Evolutionary conservation across 2,329 filamentous ascomycete species (phyloP).

Genomic region (Sporothrix dimorphospora): DNA sequence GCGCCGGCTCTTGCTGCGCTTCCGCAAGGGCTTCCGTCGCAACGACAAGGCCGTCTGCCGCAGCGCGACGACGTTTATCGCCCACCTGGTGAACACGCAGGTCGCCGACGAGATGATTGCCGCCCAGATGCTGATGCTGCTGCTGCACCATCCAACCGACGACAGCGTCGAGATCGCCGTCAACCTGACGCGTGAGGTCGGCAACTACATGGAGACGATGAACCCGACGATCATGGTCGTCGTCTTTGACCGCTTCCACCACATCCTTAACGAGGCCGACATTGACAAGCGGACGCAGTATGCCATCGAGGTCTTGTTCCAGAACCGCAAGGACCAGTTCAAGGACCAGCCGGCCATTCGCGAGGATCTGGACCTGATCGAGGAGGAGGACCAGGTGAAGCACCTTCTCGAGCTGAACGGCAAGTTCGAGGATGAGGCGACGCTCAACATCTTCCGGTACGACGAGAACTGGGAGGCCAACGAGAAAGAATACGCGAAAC

Average conservation of each 20-base stretch:
- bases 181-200: slow-evolving; percentile 87
- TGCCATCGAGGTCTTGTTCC: slow-evolving; percentile 97
- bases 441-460: slow-evolving; percentile 93
- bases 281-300: slow-evolving; percentile 99
- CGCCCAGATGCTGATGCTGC: slow-evolving; percentile 87
- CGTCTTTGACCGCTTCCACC: slow-evolving; percentile 94
- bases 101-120: slow-evolving; percentile 92
- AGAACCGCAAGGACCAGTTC: slow-evolving; percentile 94
- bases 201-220: slow-evolving; percentile 95
- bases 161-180: slow-evolving; percentile 98
- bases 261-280: slow-evolving; percentile 92
- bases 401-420: slow-evolving; percentile 83
- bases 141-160: slow-evolving; percentile 93
- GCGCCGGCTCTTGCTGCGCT: slow-evolving; percentile 84
- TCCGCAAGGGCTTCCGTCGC: slow-evolving; percentile 91
- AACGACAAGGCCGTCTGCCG: slow-evolving; percentile 97
- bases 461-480: slow-evolving; percentile 89
- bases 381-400: slow-evolving; percentile 98
- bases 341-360: slow-evolving; percentile 90
- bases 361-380: slow-evolving; percentile 91
- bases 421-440: slow-evolving; percentile 81
- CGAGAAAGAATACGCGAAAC: slow-evolving; percentile 83
- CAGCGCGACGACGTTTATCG: slow-evolving; percentile 90
- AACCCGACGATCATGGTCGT: slow-evolving; percentile 82
- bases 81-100: slow-evolving; percentile 94